Evolutionary conservation across 2,329 filamentous ascomycete species (phyloP).

Genomic region (Colletotrichum liriopes): DNA sequence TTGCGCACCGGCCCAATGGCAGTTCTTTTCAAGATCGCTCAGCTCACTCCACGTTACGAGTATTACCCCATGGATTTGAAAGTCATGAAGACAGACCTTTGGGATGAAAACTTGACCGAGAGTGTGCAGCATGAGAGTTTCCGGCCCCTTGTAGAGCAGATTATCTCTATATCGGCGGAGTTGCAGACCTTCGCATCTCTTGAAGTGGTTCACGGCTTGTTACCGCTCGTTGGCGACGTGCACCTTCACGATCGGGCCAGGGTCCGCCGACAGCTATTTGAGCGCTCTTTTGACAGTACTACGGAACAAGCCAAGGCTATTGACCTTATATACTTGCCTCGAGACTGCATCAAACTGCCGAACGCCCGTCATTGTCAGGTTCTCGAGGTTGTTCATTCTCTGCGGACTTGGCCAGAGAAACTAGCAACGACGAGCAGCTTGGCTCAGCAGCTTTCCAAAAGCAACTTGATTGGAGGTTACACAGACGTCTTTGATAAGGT

Average conservation of each 20-base stretch:
- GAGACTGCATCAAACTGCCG: slow-evolving; percentile 41
- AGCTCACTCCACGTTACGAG: slow-evolving; percentile 50
- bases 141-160: slow-evolving; percentile 47
- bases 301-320: neutral
- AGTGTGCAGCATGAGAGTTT: slow-evolving; percentile 58
- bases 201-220: neutral
- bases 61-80: slow-evolving; percentile 56
- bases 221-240: slow-evolving; percentile 43
- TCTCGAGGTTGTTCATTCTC: slow-evolving; percentile 43
- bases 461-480: slow-evolving; percentile 56
- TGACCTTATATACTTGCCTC: slow-evolving; percentile 41
- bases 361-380: slow-evolving; percentile 40
- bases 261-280: slow-evolving; percentile 23
- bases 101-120: slow-evolving; percentile 51
- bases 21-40: slow-evolving; percentile 44
- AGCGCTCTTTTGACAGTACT: slow-evolving; percentile 47
- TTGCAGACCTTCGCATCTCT: slow-evolving; percentile 47
- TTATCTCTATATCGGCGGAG: slow-evolving; percentile 51
- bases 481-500: slow-evolving; percentile 47
- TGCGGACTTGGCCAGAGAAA: slow-evolving; percentile 43
- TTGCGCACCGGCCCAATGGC: slow-evolving; percentile 31
- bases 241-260: slow-evolving; percentile 46
- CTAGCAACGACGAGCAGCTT: slow-evolving; percentile 41
- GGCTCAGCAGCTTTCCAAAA: slow-evolving; percentile 35
- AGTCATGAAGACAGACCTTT: slow-evolving; percentile 54